Evolutionary conservation across 2,329 filamentous ascomycete genomes (phyloP).

Genomic region (Cercospora sojina): DNA sequence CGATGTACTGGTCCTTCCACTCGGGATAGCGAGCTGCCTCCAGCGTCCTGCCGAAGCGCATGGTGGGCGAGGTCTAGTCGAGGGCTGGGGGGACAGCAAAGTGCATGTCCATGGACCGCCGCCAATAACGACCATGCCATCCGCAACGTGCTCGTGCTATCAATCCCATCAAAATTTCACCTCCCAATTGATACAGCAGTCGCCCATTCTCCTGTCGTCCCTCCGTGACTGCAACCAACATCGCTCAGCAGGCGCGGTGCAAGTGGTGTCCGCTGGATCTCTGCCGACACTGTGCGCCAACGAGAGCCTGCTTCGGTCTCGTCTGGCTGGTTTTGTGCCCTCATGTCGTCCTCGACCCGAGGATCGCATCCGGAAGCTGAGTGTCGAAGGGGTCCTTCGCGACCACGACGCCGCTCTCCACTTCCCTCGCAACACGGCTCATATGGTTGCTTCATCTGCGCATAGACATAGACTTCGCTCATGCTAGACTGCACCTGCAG

Average conservation of each 20-base stretch:
- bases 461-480: not conserved
- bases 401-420: too few relatives aligned
- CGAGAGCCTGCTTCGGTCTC: too few relatives aligned
- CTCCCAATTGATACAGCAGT: not conserved
- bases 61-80: constrained; percentile 41
- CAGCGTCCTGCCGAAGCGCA: constrained; percentile 93
- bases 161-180: not conserved
- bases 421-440: too few relatives aligned
- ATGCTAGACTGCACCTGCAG: not conserved
- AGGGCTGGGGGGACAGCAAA: not conserved
- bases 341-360: too few relatives aligned
- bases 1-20: constrained; percentile 93
- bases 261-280: not conserved
- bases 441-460: too few relatives aligned
- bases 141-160: not conserved
- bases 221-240: not conserved
- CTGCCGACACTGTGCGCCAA: too few relatives aligned
- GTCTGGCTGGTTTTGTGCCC: too few relatives aligned
- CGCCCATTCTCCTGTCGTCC: not conserved
- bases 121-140: not conserved
- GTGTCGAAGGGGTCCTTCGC: too few relatives aligned
- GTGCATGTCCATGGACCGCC: not conserved
- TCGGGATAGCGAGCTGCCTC: constrained; percentile 75
- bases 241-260: not conserved
- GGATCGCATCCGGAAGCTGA: too few relatives aligned